Base-by-base conservation (phyloP, 2,329 filamentous ascomycete species). In the Pyrenochaeta sp. region DNA sequence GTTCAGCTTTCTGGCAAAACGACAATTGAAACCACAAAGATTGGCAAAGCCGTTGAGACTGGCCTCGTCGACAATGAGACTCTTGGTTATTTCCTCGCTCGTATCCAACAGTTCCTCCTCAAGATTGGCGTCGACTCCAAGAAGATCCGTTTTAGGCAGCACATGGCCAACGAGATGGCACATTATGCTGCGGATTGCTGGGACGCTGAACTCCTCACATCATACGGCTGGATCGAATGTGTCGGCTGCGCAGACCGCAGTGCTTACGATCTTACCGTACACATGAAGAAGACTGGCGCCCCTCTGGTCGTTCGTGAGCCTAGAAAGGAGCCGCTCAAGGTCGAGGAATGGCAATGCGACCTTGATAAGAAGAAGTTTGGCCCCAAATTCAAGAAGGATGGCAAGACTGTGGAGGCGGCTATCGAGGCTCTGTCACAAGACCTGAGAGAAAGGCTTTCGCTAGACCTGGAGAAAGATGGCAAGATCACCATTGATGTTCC, bases 131-230 rank as follows among this genome's bases (percentile, higher is more conserved):
- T 96, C 34, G 93, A 97, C 70, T 79, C 84, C 69, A 82, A 78
- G 56, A 99, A 97, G 80, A 83, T 97, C 61, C 88, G 94, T 40
- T 97, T 97, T 82, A 85, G 94, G 65, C 94, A 99, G 75, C 94
- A 99, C 76, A 96, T 99, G 92, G 82, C 82, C 36, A 89, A 89
- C 61, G 87, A 90, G 69, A 89, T 89, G 87, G 87, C 94, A 11
- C 94, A 99, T 75, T 99, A 99, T 70, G 94, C 94, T 32, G 83
- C 86, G 42, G 94, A 99, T 77, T 99, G 94, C 77, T 97, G 94
- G 94, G 94, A 99, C 73, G 93, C 91, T 10, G 94, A 99, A 73
- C 78, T 99, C 41, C 79, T 88, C 52, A 97, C 90, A 44, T 92
- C 88, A 50, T 92, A 92, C 65, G 94, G 94, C 70, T 99, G 94